Base-by-base conservation (phyloP, 495 filamentous ascomycete genomes). In the Pseudevernia furfuracea region DNA sequence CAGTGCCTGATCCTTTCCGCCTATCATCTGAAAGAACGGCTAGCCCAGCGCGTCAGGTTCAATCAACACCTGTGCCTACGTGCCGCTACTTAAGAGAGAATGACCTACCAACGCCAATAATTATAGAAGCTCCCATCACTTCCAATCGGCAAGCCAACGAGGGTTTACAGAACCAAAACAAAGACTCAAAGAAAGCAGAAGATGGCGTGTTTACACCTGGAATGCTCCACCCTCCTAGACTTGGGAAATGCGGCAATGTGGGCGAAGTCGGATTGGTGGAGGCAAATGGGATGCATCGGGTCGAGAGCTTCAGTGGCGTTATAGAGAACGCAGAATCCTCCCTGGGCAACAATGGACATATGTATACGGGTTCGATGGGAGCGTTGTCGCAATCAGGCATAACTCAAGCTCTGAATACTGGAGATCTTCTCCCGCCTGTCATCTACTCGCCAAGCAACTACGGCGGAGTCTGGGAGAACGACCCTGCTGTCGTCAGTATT, bases 381-480 rank as follows among this genome's bases (percentile, higher is more conserved):
- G 56, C 23, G 11, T 9, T 44, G 52, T 58, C 59, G 25, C 43
- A 66, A 8, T 32, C 59, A 38, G 59, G 52, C 52, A 60, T 23
- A 23, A 11, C 43, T 25, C 44, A 58, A 34, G 21, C 21, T 46
- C 63, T 58, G 41, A 46, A 41, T 19, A 67, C 9, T 19, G 61
- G 49, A 57, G 62, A 56, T 25, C 52, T 59, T 32, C 39, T 65
- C 53, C 67, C 60, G 21, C 57, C 69, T 15, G 53, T 55, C 19
- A 39, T 53, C 30, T 71, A 70, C 39, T 56, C 65, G 11, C 68
- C 65, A 14, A 66, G 59, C 41, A 52, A 57, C 28, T 71, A 70
- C 34, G 63, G 60, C 15, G 70, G 70, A 57, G 60, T 71, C 15
- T 71, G 70, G 70, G 70, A 71, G 56, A 71, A 71, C 57, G 70